Conservation (phyloP, 2,329 filamentous ascomycete species). For the Juglanconis sp. region DNA sequence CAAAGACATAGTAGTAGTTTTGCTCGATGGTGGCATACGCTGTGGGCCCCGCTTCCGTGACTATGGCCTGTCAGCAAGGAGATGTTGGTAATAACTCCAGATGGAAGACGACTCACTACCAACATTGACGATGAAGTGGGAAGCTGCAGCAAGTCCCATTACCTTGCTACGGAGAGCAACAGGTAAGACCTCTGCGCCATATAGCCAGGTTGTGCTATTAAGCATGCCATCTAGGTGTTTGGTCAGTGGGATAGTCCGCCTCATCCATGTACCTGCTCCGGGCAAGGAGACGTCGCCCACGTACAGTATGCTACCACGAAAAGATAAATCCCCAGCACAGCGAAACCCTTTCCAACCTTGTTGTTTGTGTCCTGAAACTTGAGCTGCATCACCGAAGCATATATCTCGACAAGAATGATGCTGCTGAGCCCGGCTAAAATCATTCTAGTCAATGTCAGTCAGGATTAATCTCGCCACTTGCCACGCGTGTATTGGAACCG, state of each 20-base stretch:
- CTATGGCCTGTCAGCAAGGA: constrained; percentile 26
- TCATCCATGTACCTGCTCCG: neutral
- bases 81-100: neutral
- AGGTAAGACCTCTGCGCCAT: constrained; percentile 53
- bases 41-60: constrained; percentile 52
- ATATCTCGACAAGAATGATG: constrained; percentile 55
- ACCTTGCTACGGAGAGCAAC: constrained; percentile 51
- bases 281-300: constrained; percentile 19
- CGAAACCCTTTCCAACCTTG: constrained; percentile 55
- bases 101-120: constrained; percentile 20
- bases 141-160: constrained; percentile 52
- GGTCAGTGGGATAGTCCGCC: neutral
- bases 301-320: constrained; percentile 54
- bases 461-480: neutral
- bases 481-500: neutral
- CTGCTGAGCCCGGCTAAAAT: constrained; percentile 49
- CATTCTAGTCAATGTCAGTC: constrained; percentile 38
- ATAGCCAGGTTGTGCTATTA: constrained; percentile 53
- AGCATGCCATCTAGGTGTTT: constrained; percentile 42
- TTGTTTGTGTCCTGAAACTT: constrained; percentile 54
- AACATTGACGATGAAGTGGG: constrained; percentile 55
- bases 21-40: constrained; percentile 54
- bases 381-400: constrained; percentile 56
- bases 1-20: constrained; percentile 62
- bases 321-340: constrained; percentile 56